Percentiles rank a stretch among this genome's conserved stretches.
These are phyloP conservation scores for Penicillium malachiteum DNA, from an alignment of 495 filamentous ascomycete genomes.

Conservation along the genomic window DNA sequence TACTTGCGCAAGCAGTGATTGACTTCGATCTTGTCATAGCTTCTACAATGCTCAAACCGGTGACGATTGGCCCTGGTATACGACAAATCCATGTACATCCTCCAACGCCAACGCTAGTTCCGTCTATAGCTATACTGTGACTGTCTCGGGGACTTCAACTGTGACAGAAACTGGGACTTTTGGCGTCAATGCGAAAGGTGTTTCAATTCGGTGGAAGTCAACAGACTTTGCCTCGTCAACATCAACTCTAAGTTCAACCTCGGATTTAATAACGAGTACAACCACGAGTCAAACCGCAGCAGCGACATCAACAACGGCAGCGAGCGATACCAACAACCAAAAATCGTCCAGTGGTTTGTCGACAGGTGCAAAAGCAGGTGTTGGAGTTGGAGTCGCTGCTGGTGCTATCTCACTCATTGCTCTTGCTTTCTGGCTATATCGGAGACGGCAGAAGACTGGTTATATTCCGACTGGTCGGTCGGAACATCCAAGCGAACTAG, in stretches of 20 bases:
- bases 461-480: background rate
- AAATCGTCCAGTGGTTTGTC: background rate
- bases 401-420: background rate
- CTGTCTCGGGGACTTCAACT: background rate
- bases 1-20: background rate
- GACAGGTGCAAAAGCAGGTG: background rate
- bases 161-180: conserved; percentile 1
- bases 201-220: conserved; percentile 6
- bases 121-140: background rate
- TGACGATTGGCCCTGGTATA: conserved; percentile 2
- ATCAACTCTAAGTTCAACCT: background rate
- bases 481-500: background rate
- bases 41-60: conserved; percentile 4
- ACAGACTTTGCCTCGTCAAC: background rate
- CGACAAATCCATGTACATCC: conserved; percentile 3
- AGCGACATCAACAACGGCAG: background rate
- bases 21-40: background rate
- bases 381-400: background rate
- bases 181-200: conserved; percentile 1
- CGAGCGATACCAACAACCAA: background rate
- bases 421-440: background rate
- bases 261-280: background rate
- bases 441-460: background rate
- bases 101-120: background rate
- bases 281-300: background rate